These are phyloP conservation scores for Aspergillus sp. DNA, from an alignment of 2,329 filamentous ascomycete genomes.

Conservation along the genomic window DNA sequence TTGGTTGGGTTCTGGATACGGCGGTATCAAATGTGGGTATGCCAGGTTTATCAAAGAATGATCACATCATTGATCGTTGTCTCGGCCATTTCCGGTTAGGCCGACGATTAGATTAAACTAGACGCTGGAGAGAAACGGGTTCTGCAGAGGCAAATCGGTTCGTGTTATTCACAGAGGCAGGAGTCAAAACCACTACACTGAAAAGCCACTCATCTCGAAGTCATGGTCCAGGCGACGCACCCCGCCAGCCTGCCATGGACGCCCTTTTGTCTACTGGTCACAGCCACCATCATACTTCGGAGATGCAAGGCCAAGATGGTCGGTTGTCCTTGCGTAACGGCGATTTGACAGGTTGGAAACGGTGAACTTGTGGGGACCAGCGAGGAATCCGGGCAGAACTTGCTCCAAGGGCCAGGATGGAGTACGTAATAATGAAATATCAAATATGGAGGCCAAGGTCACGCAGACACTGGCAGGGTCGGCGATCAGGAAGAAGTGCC, in stretches of 20 bases:
- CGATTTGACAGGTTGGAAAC: constrained; percentile 24
- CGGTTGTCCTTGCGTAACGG: constrained; percentile 23
- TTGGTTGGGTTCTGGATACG: neutral
- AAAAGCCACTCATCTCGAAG: neutral
- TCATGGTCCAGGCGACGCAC: neutral
- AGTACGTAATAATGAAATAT: constrained; percentile 6
- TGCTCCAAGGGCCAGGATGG: neutral
- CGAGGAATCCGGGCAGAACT: neutral
- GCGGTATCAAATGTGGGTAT: constrained; percentile 2
- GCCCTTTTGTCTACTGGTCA: neutral
- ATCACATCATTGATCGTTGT: constrained; percentile 13
- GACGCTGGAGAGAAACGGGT: neutral
- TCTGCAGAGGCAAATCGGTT: neutral
- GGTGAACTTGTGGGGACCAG: constrained; percentile 26
- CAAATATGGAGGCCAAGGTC: neutral
- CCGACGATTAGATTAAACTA: constrained; percentile 6
- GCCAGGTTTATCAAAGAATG: constrained; percentile 9
- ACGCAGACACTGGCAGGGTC: constrained; percentile 10
- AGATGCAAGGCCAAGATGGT: neutral
- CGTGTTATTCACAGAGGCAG: neutral
- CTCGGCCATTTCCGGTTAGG: constrained; percentile 4
- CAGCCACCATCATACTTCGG: neutral
- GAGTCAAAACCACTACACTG: neutral
- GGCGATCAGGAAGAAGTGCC: constrained; percentile 15
- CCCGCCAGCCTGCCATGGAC: neutral